Percentiles rank a stretch among this genome's conserved stretches.
phyloP scores from a whole-genome alignment of 2,329 filamentous ascomycete species.

The Pestalotiopsis fici region DNA sequence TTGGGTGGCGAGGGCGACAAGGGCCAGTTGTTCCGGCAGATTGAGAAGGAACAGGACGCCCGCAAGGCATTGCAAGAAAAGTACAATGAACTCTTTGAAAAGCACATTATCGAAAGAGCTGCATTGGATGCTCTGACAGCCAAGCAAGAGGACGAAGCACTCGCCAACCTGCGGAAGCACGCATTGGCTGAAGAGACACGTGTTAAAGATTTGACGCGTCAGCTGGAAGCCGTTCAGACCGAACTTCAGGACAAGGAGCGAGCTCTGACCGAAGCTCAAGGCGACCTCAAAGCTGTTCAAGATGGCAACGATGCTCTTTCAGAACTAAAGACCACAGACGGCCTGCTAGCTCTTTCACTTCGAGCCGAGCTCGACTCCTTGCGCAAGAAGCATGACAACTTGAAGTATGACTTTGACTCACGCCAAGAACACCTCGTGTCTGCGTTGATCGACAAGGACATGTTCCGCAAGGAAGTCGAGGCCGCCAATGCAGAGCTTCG shows the following conservation, averaged over 20 bases:
- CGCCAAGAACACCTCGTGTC: slow-evolving; percentile 62
- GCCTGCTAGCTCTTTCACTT: slow-evolving; percentile 59
- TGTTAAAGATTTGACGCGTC: slow-evolving; percentile 41
- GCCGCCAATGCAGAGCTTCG: slow-evolving; percentile 42
- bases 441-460: slow-evolving; percentile 61
- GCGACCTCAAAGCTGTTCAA: slow-evolving; percentile 47
- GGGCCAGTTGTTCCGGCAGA: slow-evolving; percentile 53
- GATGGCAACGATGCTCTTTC: slow-evolving; percentile 56
- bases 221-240: slow-evolving; percentile 42
- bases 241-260: slow-evolving; percentile 55
- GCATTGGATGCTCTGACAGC: slow-evolving; percentile 57
- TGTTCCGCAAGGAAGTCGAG: slow-evolving; percentile 56
- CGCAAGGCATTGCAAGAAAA: slow-evolving; percentile 54
- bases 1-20: slow-evolving; percentile 56
- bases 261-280: slow-evolving; percentile 52
- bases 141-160: slow-evolving; percentile 50
- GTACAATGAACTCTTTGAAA: slow-evolving; percentile 59
- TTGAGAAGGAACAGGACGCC: slow-evolving; percentile 55
- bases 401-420: slow-evolving; percentile 54
- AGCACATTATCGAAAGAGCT: slow-evolving; percentile 56
- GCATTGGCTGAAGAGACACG: slow-evolving; percentile 50
- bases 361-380: slow-evolving; percentile 58
- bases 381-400: slow-evolving; percentile 50
- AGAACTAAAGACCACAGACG: slow-evolving; percentile 60
- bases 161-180: slow-evolving; percentile 51